Base-by-base conservation (phyloP, 139 green algal species). In the Closterium sp. region DNA sequence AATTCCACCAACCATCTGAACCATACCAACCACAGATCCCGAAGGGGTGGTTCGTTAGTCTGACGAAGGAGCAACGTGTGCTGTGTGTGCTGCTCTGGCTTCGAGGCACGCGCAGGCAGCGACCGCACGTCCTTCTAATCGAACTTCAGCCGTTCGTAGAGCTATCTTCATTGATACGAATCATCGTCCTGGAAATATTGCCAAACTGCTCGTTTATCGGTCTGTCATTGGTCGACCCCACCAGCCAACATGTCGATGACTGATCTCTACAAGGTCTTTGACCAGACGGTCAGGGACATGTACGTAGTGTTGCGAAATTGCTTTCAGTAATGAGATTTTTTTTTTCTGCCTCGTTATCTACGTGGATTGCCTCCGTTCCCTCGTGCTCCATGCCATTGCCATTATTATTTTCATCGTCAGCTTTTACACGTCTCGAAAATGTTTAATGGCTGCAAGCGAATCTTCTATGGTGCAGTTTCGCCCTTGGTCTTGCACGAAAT, bases 241-340 rank as follows among this genome's bases (percentile, higher is more conserved):
- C 3, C 43, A 28, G 83, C 32, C 66, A 91, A 1, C 84, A 92
- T 92, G 85, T 92, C 90, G 16, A 91, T 93, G 90, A 86, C 34
- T 12, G 90, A 93, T 87, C 36, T 93, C 10, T 91, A 64, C 25
- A 93, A 93, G 32, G 90, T 92, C 21, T 86, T 93, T 33, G 33
- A 66, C 21, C 90, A 93, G 90, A 93, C 90, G 23, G 90, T 93
- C 31, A 33, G 90, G 35, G 87, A 93, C 32, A 92, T 93, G 89
- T 92, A 31, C 69, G 89, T 92, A 16, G 23, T 36, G 19, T 69
- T 69, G 43, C 21, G 43, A n/a, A n/a, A n/a, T n/a, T n/a, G n/a
- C n/a, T n/a, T n/a, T n/a, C n/a, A n/a, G n/a, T n/a, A n/a, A n/a
- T n/a, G n/a, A n/a, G n/a, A n/a, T n/a, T n/a, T n/a, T n/a, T n/a